phyloP scores from a whole-genome alignment of 2,329 filamentous ascomycete species.

The Gremmenia infestans region DNA sequence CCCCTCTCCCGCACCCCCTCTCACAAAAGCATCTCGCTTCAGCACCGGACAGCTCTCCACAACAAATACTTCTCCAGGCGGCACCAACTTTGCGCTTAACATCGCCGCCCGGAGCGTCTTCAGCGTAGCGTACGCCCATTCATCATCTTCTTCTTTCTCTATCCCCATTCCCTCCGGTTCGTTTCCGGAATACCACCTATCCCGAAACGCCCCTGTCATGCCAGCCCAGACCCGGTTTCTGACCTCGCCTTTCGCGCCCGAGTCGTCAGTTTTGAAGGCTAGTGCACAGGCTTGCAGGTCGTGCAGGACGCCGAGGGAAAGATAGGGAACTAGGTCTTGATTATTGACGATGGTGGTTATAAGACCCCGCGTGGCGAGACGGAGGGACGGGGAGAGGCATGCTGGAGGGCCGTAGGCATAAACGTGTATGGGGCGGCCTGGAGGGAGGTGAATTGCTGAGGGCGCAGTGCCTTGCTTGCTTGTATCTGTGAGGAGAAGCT shows the following conservation, averaged over 20 bases:
- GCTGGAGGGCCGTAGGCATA: conserved; percentile 74
- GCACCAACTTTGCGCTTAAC: conserved; percentile 64
- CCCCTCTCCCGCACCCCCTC: conserved; percentile 31
- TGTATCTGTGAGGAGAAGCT: conserved; percentile 59
- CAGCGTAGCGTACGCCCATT: conserved; percentile 65
- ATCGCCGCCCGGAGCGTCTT: conserved; percentile 63
- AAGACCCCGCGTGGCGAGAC: conserved; percentile 65
- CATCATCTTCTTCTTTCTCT: conserved; percentile 50
- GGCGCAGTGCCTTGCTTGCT: conserved; percentile 16
- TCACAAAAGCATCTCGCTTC: conserved; percentile 59
- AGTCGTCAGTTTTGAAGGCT: conserved; percentile 67
- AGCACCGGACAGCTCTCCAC: conserved; percentile 65
- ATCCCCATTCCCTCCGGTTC: conserved; percentile 34
- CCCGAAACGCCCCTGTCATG: conserved; percentile 55
- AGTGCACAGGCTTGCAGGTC: conserved; percentile 69
- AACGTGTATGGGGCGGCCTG: conserved; percentile 68
- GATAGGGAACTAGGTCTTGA: conserved; percentile 66
- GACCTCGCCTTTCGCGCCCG: conserved; percentile 62
- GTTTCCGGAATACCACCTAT: conserved; percentile 53
- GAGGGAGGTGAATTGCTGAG: conserved; percentile 49
- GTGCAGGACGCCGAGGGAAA: conserved; percentile 69
- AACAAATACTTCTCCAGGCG: conserved; percentile 71
- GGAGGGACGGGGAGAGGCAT: conserved; percentile 65
- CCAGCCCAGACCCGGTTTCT: conserved; percentile 61
- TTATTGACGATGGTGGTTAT: conserved; percentile 72